Percentiles rank a stretch among this genome's conserved stretches.
Evolutionary conservation across 2,329 filamentous ascomycete species (phyloP).

Genomic region (Diaporthe sp.): DNA sequence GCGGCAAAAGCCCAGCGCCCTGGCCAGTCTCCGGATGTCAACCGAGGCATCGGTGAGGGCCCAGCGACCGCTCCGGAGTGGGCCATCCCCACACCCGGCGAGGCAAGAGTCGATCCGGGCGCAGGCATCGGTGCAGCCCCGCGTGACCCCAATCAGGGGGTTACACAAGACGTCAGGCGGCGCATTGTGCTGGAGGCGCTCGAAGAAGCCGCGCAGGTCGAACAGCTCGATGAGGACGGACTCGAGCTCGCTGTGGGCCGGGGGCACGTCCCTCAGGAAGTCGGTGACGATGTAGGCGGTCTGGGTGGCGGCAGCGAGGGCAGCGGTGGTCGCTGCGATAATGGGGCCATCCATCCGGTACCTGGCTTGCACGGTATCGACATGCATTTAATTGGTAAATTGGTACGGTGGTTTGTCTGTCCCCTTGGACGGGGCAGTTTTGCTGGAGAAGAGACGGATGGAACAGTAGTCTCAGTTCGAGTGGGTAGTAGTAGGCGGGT

Average conservation of each 20-base stretch:
- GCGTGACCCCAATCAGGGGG: slow-evolving; percentile 30
- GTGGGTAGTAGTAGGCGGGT: neutral
- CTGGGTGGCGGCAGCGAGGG: slow-evolving; percentile 34
- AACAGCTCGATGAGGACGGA: slow-evolving; percentile 36
- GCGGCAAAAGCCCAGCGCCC: slow-evolving; percentile 33
- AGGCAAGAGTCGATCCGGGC: slow-evolving; percentile 33
- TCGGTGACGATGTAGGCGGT: slow-evolving; percentile 24
- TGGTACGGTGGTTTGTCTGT: neutral
- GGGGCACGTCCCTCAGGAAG: slow-evolving; percentile 37
- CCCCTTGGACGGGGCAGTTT: neutral
- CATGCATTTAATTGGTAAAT: slow-evolving; percentile 1
- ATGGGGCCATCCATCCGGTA: slow-evolving; percentile 36
- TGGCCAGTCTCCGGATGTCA: slow-evolving; percentile 30
- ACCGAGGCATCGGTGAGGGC: slow-evolving; percentile 32
- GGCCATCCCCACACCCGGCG: slow-evolving; percentile 32
- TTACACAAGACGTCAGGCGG: slow-evolving; percentile 12
- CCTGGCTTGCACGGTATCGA: neutral
- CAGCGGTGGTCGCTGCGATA: slow-evolving; percentile 37
- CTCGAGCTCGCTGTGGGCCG: slow-evolving; percentile 36
- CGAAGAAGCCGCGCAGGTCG: slow-evolving; percentile 27
- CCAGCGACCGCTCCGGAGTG: slow-evolving; percentile 37
- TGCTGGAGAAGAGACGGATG: slow-evolving; percentile 4
- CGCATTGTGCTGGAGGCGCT: slow-evolving; percentile 4
- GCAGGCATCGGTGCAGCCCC: slow-evolving; percentile 35
- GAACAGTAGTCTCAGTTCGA: slow-evolving; percentile 15